Percentiles rank a stretch among this genome's conserved stretches.
phyloP scores from a whole-genome alignment of 192 early-diverging fungal species.

The Chytriomyces sp. region DNA sequence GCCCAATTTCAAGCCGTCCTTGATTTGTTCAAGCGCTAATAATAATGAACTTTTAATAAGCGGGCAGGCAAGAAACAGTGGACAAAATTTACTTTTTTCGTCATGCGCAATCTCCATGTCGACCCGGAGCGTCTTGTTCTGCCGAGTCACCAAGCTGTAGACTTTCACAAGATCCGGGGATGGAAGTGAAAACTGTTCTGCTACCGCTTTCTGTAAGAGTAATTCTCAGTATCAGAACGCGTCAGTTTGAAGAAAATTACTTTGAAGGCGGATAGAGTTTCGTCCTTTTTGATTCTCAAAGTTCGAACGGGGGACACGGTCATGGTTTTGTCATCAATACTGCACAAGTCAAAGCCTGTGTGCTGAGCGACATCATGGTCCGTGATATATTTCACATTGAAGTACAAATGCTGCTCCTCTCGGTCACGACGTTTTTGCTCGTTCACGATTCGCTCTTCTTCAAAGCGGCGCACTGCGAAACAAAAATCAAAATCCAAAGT shows the following conservation, averaged over 20 bases:
- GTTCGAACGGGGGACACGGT: slow-evolving; percentile 22
- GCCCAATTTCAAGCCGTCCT: slow-evolving; percentile 32
- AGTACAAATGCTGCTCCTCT: slow-evolving; percentile 70
- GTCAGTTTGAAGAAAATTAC: neutral
- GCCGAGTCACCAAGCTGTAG: slow-evolving; percentile 83
- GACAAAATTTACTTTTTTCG: slow-evolving; percentile 50
- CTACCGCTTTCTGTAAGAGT: slow-evolving; percentile 44
- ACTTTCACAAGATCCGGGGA: slow-evolving; percentile 63
- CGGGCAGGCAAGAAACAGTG: neutral
- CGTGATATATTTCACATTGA: slow-evolving; percentile 63
- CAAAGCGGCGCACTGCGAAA: slow-evolving; percentile 31
- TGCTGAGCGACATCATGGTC: slow-evolving; percentile 70
- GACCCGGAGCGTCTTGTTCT: slow-evolving; percentile 87
- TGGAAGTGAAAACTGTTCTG: slow-evolving; percentile 46
- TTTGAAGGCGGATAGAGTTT: slow-evolving; percentile 50
- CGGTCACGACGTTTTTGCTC: slow-evolving; percentile 71
- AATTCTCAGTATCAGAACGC: neutral
- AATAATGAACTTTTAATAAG: neutral
- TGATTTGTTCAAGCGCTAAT: slow-evolving; percentile 37
- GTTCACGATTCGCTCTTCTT: slow-evolving; percentile 61
- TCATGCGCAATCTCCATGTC: slow-evolving; percentile 68
- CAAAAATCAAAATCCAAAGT: slow-evolving; percentile 14
- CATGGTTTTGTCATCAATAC: slow-evolving; percentile 60
- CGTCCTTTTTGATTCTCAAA: slow-evolving; percentile 60
- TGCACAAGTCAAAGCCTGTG: slow-evolving; percentile 84